Percentiles rank a stretch among this genome's conserved stretches.
Conservation (phyloP, 768 basidiomycete genomes). For the Auriscalpium orientale region DNA sequence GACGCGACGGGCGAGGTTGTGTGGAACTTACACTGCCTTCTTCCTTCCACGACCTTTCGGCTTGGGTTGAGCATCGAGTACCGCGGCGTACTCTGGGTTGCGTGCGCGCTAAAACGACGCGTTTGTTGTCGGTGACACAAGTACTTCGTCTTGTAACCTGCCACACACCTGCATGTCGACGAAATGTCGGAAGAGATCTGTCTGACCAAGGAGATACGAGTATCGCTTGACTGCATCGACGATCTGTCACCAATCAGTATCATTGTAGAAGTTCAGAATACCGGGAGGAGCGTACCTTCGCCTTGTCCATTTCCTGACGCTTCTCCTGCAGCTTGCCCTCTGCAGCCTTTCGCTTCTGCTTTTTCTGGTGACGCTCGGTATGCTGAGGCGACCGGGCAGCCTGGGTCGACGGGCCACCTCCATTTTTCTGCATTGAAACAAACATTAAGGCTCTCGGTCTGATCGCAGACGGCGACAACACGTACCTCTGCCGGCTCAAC, state of each 20-base stretch:
- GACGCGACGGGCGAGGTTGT: not conserved
- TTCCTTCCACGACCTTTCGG: conserved; percentile 81
- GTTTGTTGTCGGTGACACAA: not conserved
- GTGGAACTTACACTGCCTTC: conserved; percentile 53
- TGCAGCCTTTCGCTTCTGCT: conserved; percentile 54
- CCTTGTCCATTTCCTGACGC: conserved; percentile 82
- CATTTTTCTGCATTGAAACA: conserved; percentile 23
- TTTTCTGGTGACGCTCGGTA: conserved; percentile 35
- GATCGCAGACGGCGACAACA: not conserved
- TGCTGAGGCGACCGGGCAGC: conserved; percentile 30
- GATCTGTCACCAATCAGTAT: conserved; percentile 41
- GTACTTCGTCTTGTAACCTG: not conserved
- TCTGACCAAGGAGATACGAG: conserved; percentile 95
- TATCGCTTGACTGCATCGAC: conserved; percentile 94
- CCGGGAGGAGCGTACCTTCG: conserved; percentile 46
- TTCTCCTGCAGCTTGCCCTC: conserved; percentile 64
- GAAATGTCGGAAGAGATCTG: conserved; percentile 96
- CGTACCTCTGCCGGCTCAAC: conserved; percentile 23
- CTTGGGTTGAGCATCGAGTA: conserved; percentile 83
- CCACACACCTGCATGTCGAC: conserved; percentile 83
- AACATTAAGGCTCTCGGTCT: not conserved
- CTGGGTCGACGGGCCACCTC: conserved; percentile 21
- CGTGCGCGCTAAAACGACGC: conserved; percentile 48
- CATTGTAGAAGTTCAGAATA: not conserved
- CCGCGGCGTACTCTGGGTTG: conserved; percentile 87